A percentile compares a stretch with the other conserved stretches of the same genome.
phyloP scores from a whole-genome alignment of 176 grass and related monocot genomes.

The Tillandsia leiboldiana region DNA sequence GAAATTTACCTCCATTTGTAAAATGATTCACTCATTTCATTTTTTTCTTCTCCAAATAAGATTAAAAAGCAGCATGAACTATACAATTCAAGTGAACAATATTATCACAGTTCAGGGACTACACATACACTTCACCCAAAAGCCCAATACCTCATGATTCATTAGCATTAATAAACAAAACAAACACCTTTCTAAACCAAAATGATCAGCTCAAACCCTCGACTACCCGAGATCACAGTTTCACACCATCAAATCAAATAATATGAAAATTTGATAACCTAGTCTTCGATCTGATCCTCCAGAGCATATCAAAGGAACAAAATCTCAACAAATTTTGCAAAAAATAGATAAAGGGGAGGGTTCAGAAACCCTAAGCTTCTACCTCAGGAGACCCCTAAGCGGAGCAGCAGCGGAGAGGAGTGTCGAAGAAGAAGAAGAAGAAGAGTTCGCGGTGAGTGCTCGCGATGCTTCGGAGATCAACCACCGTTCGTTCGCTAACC shows the following conservation, averaged over 20 bases:
- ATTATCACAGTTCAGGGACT: too few relatives aligned
- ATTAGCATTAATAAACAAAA: too few relatives aligned
- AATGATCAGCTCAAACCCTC: too few relatives aligned
- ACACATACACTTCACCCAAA: too few relatives aligned
- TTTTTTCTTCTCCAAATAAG: too few relatives aligned
- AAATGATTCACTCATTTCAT: too few relatives aligned
- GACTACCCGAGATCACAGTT: not conserved
- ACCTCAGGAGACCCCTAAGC: not conserved
- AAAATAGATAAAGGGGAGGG: too few relatives aligned
- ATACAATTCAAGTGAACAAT: too few relatives aligned
- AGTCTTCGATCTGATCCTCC: not conserved
- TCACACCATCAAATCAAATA: not conserved
- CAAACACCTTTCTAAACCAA: too few relatives aligned
- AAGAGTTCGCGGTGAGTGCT: not conserved
- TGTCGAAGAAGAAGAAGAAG: not conserved
- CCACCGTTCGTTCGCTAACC: not conserved
- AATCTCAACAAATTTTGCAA: not conserved
- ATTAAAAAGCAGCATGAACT: too few relatives aligned
- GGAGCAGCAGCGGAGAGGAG: not conserved
- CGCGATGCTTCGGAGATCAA: not conserved
- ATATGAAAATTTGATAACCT: not conserved
- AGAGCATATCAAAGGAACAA: not conserved
- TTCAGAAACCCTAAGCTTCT: not conserved
- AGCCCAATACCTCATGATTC: too few relatives aligned
- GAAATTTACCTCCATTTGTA: too few relatives aligned